phyloP scores from a whole-genome alignment of 2,329 filamentous ascomycete genomes.

The Rachicladosporium sp. region DNA sequence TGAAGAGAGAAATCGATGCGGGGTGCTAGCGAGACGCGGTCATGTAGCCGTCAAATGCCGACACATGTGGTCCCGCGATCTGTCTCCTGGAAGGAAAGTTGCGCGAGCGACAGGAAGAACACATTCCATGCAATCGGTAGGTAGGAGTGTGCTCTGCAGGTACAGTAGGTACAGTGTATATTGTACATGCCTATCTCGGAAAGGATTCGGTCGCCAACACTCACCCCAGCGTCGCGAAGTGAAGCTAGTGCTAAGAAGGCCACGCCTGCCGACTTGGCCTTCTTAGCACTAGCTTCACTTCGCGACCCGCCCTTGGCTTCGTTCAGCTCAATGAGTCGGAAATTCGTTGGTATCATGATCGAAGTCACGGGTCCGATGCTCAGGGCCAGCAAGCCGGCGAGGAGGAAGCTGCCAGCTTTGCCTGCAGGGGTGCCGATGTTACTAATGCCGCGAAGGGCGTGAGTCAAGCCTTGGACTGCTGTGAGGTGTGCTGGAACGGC shows the following conservation, averaged over 20 bases:
- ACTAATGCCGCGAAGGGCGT: slow-evolving; percentile 9
- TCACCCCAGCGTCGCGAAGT: slow-evolving; percentile 13
- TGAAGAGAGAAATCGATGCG: too few relatives aligned
- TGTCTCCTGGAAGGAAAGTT: too few relatives aligned
- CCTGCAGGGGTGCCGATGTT: slow-evolving; percentile 11
- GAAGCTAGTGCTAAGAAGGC: slow-evolving; percentile 7
- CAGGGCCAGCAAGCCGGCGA: slow-evolving; percentile 12
- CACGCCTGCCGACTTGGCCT: too few relatives aligned
- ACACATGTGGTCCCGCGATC: too few relatives aligned
- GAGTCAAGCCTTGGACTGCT: slow-evolving; percentile 7
- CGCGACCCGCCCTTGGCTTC: slow-evolving; percentile 14
- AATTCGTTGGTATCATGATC: slow-evolving; percentile 17
- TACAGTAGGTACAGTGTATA: too few relatives aligned
- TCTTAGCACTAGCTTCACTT: slow-evolving; percentile 10
- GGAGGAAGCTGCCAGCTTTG: neutral
- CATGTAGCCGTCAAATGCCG: too few relatives aligned
- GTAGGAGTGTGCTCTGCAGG: too few relatives aligned
- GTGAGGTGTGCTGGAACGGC: slow-evolving; percentile 7
- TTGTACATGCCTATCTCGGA: too few relatives aligned
- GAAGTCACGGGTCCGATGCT: slow-evolving; percentile 15
- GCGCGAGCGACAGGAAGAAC: too few relatives aligned
- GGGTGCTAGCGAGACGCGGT: too few relatives aligned
- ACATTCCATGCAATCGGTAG: too few relatives aligned
- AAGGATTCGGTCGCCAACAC: too few relatives aligned
- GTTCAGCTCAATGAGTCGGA: slow-evolving; percentile 18